Conservation (phyloP, 2,329 filamentous ascomycete species). For the Verticillium zaregamsianum region DNA sequence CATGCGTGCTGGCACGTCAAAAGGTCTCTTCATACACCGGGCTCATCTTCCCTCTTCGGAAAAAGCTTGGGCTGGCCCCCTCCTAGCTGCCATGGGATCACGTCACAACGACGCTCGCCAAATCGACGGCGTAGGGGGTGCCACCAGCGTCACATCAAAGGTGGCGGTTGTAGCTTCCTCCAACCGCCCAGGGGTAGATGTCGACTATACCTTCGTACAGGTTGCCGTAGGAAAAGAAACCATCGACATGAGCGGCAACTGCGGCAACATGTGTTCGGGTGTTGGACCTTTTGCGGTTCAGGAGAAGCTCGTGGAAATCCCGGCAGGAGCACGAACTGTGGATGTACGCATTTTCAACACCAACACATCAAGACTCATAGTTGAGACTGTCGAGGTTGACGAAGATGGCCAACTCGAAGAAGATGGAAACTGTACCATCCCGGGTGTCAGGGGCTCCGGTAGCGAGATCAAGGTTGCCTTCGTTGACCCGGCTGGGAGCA, state of each 20-base stretch:
- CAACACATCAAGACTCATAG: conserved; percentile 33
- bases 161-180: conserved; percentile 52
- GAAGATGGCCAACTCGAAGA: conserved; percentile 40
- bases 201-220: conserved; percentile 59
- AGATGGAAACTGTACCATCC: conserved; percentile 50
- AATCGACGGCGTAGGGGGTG: conserved; percentile 59
- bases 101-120: conserved; percentile 52
- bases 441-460: conserved; percentile 51
- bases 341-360: conserved; percentile 25
- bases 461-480: conserved; percentile 56
- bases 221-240: conserved; percentile 49
- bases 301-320: conserved; percentile 33
- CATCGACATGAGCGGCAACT: conserved; percentile 56
- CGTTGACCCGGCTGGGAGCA: conserved; percentile 54
- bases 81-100: conserved; percentile 50
- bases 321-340: conserved; percentile 9
- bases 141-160: conserved; percentile 57
- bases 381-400: conserved; percentile 47
- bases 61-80: conserved; percentile 46
- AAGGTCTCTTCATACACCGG: conserved; percentile 54
- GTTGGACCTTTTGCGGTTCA: conserved; percentile 57
- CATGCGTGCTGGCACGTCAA: conserved; percentile 61
- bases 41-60: conserved; percentile 43
- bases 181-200: conserved; percentile 37
- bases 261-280: conserved; percentile 56